These are phyloP conservation scores for Salix caprea DNA, from an alignment of 345 rosid genomes.

Conservation along the genomic window DNA sequence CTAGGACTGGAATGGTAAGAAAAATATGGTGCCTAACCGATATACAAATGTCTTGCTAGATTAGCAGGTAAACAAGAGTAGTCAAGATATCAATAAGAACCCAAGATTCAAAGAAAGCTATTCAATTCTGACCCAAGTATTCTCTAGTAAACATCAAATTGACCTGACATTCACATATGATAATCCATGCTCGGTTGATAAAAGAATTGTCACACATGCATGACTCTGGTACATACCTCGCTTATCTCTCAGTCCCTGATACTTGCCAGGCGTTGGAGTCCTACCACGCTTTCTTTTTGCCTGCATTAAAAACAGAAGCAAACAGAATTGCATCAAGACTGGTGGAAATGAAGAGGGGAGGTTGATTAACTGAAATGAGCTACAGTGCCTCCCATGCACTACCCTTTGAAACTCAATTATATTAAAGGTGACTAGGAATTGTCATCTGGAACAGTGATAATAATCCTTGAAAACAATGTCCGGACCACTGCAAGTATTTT, in stretches of 20 bases:
- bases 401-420: neutral
- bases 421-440: neutral
- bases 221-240: conserved; percentile 31
- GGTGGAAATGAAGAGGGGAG: neutral
- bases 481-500: neutral
- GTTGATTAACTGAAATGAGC: neutral
- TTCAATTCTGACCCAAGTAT: neutral
- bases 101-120: neutral
- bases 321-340: neutral
- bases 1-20: neutral
- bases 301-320: conserved; percentile 28
- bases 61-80: neutral
- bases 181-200: neutral
- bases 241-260: conserved; percentile 48
- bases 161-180: neutral
- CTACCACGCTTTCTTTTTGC: conserved; percentile 63
- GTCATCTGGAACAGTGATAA: conserved; percentile 1
- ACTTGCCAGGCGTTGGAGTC: conserved; percentile 65
- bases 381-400: conserved; percentile 1
- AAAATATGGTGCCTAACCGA: neutral
- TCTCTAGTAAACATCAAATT: neutral
- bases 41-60: neutral
- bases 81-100: neutral
- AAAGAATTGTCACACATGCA: neutral
- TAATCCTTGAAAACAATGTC: neutral